phyloP scores from a whole-genome alignment of 1,139 yeast species.

The Blastobotrys petasosporus region DNA sequence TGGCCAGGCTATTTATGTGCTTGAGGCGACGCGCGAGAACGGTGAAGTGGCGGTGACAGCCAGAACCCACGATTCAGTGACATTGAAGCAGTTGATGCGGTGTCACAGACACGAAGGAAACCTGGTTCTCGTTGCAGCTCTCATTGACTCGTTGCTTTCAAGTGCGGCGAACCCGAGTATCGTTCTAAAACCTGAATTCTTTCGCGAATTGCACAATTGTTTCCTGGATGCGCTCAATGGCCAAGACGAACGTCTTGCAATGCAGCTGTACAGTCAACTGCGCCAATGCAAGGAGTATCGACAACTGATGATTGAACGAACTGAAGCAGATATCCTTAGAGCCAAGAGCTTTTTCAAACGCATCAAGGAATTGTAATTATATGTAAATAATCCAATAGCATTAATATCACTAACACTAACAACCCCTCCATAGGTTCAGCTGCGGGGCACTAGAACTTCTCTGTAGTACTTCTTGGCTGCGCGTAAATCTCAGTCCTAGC shows the following conservation, averaged over 20 bases:
- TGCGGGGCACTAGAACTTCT: no score
- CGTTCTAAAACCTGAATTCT: conserved; percentile 15
- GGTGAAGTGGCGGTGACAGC: conserved; percentile 14
- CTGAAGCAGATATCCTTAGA: conserved; percentile 13
- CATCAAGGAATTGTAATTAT: no score
- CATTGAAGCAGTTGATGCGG: conserved; percentile 18
- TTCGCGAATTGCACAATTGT: conserved; percentile 15
- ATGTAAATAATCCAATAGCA: no score
- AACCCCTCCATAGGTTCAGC: no score
- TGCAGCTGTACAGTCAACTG: conserved; percentile 11
- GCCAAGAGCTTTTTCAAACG: not conserved
- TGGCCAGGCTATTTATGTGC: conserved; percentile 16
- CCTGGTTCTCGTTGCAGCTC: conserved; percentile 9
- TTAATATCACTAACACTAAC: no score
- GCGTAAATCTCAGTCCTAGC: no score
- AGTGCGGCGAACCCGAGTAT: conserved; percentile 16
- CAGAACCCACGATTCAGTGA: conserved; percentile 19
- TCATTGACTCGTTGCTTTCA: conserved; percentile 14
- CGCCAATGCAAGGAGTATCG: conserved; percentile 15
- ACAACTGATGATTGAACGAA: conserved; percentile 8
- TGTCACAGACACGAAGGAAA: conserved; percentile 15
- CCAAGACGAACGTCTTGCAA: not conserved
- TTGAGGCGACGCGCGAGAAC: conserved; percentile 19
- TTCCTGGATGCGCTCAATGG: conserved; percentile 9
- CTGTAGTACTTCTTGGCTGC: no score